Base-by-base conservation (phyloP, 345 rosid genomes). In the Linum trigynum region DNA sequence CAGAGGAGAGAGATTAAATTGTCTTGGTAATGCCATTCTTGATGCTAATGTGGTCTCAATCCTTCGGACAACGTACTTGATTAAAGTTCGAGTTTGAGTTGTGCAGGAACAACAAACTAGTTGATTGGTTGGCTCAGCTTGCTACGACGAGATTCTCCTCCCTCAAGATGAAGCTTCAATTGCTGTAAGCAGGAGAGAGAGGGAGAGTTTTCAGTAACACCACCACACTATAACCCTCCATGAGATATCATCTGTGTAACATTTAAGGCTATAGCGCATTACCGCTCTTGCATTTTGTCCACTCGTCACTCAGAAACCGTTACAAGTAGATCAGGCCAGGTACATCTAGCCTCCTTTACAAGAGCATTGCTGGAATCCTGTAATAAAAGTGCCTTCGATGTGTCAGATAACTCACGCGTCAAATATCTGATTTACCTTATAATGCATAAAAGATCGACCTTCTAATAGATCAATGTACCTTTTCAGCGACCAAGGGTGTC, bases 261-360 rank as follows among this genome's bases (percentile, higher is more conserved):
- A 23, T 23, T 23, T 23, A 23, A 23, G 32, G 32, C 32, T 23
- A 23, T 23, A 23, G 32, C 32, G 32, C 32, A 23, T 23, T 84
- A 82, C 99, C 99, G 84, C 82, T 82, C 82, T 91, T 94, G 84
- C 99, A 94, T 75, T 83, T 85, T 73, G 81, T 87, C 99, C 99
- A 95, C 79, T 91, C 97, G 81, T 87, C 85, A 79, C 77, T 70
- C 38, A 95, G 32, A 74, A 59, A 89, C 88, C 2, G 76, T 75
- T 70, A 86, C 61, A 69, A 95, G 83, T 63, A 84, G 77, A 83
- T 95, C 99, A 16, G 81, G 71, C 99, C 99, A 95, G 69, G 62
- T 66, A 69, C 99, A 95, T 80, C 78, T 84, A 39, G 71, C 76
- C 82, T 91, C 95, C 82, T 62, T 74, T 48, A 69, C 55, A 77